Conservation (phyloP, 805 yeast genomes). For the Starmerella vaccinii region DNA sequence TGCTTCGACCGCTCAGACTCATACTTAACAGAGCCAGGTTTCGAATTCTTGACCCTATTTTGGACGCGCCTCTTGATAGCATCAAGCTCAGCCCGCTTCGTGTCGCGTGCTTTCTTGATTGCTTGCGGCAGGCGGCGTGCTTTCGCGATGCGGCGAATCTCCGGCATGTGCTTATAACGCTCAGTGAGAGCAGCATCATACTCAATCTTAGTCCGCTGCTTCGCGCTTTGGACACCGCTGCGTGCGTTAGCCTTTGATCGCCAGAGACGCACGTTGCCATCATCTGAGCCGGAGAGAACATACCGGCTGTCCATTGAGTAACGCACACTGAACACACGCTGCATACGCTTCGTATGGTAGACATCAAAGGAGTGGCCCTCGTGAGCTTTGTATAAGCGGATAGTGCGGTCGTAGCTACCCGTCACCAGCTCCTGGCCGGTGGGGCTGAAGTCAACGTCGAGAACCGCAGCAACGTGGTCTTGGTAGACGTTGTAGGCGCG, state of each 20-base stretch:
- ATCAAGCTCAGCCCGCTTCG: slow-evolving; percentile 62
- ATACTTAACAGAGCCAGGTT: slow-evolving; percentile 35
- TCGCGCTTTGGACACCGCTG: slow-evolving; percentile 66
- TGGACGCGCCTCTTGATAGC: slow-evolving; percentile 71
- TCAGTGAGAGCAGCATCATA: slow-evolving; percentile 88
- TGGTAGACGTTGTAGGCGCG: slow-evolving; percentile 76
- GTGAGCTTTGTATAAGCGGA: slow-evolving; percentile 61
- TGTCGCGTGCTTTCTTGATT: slow-evolving; percentile 80
- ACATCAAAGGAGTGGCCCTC: slow-evolving; percentile 92
- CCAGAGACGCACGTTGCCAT: slow-evolving; percentile 92
- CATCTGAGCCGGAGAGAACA: slow-evolving; percentile 86
- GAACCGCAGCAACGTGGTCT: slow-evolving; percentile 92
- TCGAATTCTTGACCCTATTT: slow-evolving; percentile 71
- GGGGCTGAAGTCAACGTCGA: slow-evolving; percentile 91
- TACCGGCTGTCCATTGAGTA: slow-evolving; percentile 85
- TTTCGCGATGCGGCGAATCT: slow-evolving; percentile 74
- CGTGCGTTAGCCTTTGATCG: slow-evolving; percentile 78
- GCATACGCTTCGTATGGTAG: slow-evolving; percentile 97
- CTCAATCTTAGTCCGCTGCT: slow-evolving; percentile 73
- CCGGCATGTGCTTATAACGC: slow-evolving; percentile 93
- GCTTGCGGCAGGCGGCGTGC: slow-evolving; percentile 87
- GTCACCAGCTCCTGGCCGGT: slow-evolving; percentile 94
- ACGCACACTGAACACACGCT: slow-evolving; percentile 73
- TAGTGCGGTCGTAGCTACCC: slow-evolving; percentile 89
- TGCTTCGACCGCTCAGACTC: slow-evolving; percentile 74